Percentiles rank a stretch among this genome's conserved stretches.
These are phyloP conservation scores for Arachis stenosperma DNA, from an alignment of 306 rosid genomes.

Conservation along the genomic window DNA sequence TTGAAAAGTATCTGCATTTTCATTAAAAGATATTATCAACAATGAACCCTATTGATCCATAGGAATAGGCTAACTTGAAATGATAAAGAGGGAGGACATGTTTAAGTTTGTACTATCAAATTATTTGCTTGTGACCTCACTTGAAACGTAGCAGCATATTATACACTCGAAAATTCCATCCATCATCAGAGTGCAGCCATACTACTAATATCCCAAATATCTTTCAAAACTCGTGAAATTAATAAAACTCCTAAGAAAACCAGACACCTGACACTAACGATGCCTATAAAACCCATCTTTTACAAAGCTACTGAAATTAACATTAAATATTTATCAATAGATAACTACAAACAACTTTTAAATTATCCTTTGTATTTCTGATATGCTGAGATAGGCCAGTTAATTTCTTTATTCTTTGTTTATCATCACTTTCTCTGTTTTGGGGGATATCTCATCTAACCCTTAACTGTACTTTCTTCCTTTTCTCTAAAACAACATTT, in stretches of 20 bases:
- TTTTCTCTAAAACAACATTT: slow-evolving; percentile 12
- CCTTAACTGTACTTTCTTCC: slow-evolving; percentile 19
- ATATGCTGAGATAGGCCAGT: not conserved
- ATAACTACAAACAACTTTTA: not conserved
- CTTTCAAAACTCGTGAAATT: slow-evolving; percentile 3
- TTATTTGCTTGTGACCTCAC: slow-evolving; percentile 10
- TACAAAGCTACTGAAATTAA: slow-evolving; percentile 4
- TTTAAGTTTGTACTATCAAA: slow-evolving; percentile 7
- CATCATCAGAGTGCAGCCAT: slow-evolving; percentile 29
- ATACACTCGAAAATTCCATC: slow-evolving; percentile 13
- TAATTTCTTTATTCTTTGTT: slow-evolving; percentile 9
- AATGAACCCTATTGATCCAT: slow-evolving; percentile 28
- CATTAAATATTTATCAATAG: slow-evolving; percentile 5
- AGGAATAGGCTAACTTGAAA: slow-evolving; percentile 20
- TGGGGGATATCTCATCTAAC: slow-evolving; percentile 20
- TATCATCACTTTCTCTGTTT: slow-evolving; percentile 27
- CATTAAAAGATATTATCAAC: slow-evolving; percentile 36
- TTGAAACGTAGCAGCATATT: slow-evolving; percentile 20
- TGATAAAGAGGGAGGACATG: slow-evolving; percentile 20
- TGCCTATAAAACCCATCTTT: slow-evolving; percentile 1
- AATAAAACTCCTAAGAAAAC: slow-evolving; percentile 14
- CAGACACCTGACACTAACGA: slow-evolving; percentile 5
- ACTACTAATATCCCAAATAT: not conserved
- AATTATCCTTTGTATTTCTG: slow-evolving; percentile 2
- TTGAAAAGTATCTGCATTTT: slow-evolving; percentile 75